Conservation (phyloP, 371 early-diverging fungal species). For the Dichotomocladium elegans region DNA sequence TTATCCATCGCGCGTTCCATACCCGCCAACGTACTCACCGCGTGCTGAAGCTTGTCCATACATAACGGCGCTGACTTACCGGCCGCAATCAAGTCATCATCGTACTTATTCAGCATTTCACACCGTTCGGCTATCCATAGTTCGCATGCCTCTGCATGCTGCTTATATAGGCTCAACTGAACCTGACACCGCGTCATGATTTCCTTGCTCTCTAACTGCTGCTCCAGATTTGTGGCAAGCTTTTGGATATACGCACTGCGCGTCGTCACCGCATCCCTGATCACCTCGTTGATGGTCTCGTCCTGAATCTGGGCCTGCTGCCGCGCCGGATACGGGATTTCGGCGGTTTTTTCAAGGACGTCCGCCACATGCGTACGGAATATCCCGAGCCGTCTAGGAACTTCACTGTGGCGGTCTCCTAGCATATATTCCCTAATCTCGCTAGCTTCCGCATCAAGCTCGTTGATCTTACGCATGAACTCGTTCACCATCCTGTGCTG, state of each 20-base stretch:
- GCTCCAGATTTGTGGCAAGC: constrained; percentile 21
- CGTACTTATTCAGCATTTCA: constrained; percentile 12
- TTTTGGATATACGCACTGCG: constrained; percentile 19
- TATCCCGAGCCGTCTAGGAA: constrained; percentile 10
- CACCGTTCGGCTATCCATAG: constrained; percentile 28
- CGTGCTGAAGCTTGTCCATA: constrained; percentile 24
- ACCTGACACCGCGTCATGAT: constrained; percentile 31
- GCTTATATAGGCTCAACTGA: constrained; percentile 22
- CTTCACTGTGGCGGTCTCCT: constrained; percentile 1
- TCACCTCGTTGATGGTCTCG: constrained; percentile 31
- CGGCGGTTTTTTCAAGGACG: background rate
- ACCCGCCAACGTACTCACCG: constrained; percentile 29
- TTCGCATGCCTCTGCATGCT: constrained; percentile 22
- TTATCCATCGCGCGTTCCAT: constrained; percentile 17
- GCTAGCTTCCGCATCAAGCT: constrained; percentile 29
- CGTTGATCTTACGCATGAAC: constrained; percentile 12
- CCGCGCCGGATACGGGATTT: constrained; percentile 23
- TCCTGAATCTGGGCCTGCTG: constrained; percentile 29
- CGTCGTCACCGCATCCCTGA: constrained; percentile 31
- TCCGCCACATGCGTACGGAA: constrained; percentile 14
- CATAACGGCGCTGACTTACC: constrained; percentile 7
- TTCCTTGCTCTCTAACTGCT: constrained; percentile 28
- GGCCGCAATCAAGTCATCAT: constrained; percentile 8
- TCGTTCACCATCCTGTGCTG: constrained; percentile 19
- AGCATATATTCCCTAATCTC: constrained; percentile 25